Evolutionary conservation across 1,284 basidiomycete genomes (phyloP).

Genomic region (Athelia sp.): DNA sequence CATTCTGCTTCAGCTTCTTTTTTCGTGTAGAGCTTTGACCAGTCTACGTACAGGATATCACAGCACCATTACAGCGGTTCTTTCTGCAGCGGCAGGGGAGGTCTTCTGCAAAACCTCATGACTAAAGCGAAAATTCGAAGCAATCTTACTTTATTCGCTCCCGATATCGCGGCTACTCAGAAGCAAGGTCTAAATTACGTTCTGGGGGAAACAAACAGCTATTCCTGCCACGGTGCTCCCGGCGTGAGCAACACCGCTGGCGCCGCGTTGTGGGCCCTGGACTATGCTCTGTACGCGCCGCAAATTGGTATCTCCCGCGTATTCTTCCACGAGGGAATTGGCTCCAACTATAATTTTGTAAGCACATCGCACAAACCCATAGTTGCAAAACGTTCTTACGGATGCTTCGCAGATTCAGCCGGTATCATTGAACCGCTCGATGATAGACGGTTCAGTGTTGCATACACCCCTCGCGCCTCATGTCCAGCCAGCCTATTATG

Average conservation of each 20-base stretch:
- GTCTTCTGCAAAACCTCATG: conserved; percentile 54
- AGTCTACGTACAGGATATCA: conserved; percentile 40
- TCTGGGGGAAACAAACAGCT: conserved; percentile 57
- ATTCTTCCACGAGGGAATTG: conserved; percentile 21
- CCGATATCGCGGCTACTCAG: conserved; percentile 45
- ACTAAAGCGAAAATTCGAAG: conserved; percentile 51
- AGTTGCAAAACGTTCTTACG: neutral
- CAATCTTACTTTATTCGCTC: conserved; percentile 45
- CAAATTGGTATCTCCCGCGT: conserved; percentile 14
- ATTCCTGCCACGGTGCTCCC: conserved; percentile 53
- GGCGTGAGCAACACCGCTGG: conserved; percentile 67
- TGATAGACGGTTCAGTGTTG: conserved; percentile 13
- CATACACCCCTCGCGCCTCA: conserved; percentile 14
- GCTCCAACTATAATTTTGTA: conserved; percentile 22
- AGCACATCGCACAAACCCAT: conserved; percentile 26
- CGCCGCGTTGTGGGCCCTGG: conserved; percentile 63
- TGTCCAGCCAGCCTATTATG: conserved; percentile 18
- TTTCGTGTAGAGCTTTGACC: neutral
- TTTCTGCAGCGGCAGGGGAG: conserved; percentile 46
- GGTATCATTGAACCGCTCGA: conserved; percentile 13
- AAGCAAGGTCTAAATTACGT: conserved; percentile 49
- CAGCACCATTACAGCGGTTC: conserved; percentile 61
- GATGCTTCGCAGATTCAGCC: conserved; percentile 23
- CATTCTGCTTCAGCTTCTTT: neutral
- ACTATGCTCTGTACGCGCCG: conserved; percentile 47